Conservation (phyloP, 371 early-diverging fungal species). For the Mucor indicus region DNA sequence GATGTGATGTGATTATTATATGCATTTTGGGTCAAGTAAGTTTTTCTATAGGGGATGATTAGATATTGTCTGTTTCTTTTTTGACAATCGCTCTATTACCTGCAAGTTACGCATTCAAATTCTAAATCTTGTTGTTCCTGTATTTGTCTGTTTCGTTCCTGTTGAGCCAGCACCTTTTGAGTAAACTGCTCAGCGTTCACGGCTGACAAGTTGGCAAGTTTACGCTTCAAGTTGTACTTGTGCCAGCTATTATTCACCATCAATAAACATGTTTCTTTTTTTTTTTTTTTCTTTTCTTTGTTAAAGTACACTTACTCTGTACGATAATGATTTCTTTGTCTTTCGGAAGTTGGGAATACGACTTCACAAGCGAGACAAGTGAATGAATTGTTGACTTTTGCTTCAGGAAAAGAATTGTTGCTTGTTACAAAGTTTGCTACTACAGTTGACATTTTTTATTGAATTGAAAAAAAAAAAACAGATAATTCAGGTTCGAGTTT, state of each 20-base stretch:
- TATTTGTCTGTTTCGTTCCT: slow-evolving; percentile 32
- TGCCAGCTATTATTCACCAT: slow-evolving; percentile 58
- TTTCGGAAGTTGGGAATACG: slow-evolving; percentile 75
- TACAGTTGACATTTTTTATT: neutral
- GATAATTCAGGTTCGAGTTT: neutral
- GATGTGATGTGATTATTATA: slow-evolving; percentile 84
- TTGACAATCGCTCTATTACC: no score
- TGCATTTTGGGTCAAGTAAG: slow-evolving; percentile 76
- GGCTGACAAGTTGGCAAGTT: slow-evolving; percentile 72
- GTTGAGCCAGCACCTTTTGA: slow-evolving; percentile 50
- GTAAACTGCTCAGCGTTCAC: slow-evolving; percentile 72
- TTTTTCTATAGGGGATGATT: slow-evolving; percentile 50
- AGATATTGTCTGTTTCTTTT: no score
- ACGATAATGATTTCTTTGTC: slow-evolving; percentile 81
- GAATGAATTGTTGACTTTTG: no score
- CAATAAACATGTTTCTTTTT: neutral
- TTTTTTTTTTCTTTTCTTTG: no score
- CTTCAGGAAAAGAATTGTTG: no score
- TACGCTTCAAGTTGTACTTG: slow-evolving; percentile 86
- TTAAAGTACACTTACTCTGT: slow-evolving; percentile 50
- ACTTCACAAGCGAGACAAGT: slow-evolving; percentile 81
- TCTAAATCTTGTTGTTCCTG: slow-evolving; percentile 30
- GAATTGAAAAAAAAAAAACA: neutral
- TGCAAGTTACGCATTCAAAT: slow-evolving; percentile 38
- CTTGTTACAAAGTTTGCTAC: no score